Evolutionary conservation across 129 eudicot species (phyloP).

Genomic region (Escallonia herrerae): DNA sequence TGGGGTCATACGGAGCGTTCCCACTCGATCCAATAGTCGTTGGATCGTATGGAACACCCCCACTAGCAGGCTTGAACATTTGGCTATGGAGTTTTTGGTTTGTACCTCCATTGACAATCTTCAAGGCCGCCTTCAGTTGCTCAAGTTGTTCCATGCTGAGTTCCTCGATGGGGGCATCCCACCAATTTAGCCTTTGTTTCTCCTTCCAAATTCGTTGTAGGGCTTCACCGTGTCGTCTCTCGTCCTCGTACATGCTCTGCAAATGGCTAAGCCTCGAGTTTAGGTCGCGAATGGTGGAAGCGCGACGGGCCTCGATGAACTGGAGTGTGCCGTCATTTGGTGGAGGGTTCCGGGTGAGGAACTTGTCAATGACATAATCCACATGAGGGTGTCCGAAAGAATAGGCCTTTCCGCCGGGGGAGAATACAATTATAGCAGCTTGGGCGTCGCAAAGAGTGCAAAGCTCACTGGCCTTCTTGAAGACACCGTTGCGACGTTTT

Average conservation of each 20-base stretch:
- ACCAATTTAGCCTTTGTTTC: constrained; percentile 13
- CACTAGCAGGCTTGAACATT: background rate
- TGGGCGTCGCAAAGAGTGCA: constrained; percentile 21
- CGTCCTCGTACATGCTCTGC: constrained; percentile 10
- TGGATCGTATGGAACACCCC: background rate
- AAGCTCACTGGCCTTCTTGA: constrained; percentile 37
- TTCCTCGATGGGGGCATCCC: constrained; percentile 13
- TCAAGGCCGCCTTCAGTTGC: constrained; percentile 7
- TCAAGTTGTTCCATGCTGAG: constrained; percentile 12
- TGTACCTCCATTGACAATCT: background rate
- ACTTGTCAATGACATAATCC: constrained; percentile 6
- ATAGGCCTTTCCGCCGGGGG: constrained; percentile 20
- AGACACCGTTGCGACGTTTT: constrained; percentile 26
- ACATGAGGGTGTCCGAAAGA: constrained; percentile 37
- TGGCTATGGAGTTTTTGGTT: background rate
- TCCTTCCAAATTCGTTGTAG: background rate
- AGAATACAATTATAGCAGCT: constrained; percentile 20
- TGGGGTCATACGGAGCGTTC: background rate
- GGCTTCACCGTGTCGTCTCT: constrained; percentile 6
- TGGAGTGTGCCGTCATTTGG: background rate
- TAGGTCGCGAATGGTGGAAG: background rate
- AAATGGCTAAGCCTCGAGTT: constrained; percentile 11
- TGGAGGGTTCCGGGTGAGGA: background rate
- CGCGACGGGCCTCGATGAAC: constrained; percentile 18
- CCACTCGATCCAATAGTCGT: background rate